Base-by-base conservation (phyloP, 768 basidiomycete species). In the Butyriboletus loyo region DNA sequence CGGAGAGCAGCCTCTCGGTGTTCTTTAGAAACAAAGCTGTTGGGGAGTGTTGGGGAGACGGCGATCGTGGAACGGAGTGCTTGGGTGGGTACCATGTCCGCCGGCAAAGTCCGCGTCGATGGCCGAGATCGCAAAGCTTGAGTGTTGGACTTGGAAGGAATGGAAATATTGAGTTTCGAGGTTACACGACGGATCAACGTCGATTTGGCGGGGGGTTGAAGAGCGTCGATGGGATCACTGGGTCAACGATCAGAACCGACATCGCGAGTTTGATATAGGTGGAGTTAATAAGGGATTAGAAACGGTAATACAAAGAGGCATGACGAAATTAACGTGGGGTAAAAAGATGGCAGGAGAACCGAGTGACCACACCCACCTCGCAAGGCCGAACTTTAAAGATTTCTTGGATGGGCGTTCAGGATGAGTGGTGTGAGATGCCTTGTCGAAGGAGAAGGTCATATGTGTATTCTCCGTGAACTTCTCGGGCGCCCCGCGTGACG, bases 1-100 rank as follows among this genome's bases (percentile, higher is more conserved):
- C 84, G 77, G 21, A 86, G 73, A 2, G 84, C 84, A 4, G 81
- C 83, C 41, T 83, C 78, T 21, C 67, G 49, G 21, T 58, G 54
- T 7, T 53, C 52, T 36, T 46, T 63, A 1, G 69, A 69, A 41
- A 50, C n/a, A 17, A 66, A 54, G 24, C 52, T 46, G 34, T 63
- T 66, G 0, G 69, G 67, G 31, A 60, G 60, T 0, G 61, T 44
- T 3, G 63, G 55, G 1, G 66, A 43, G 17, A 25, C 31, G 7
- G 54, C 14, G 28, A 38, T 14, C 0, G 44, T 10, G 15, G 52
- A 28, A 46, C 55, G 56, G 37, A 55, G 35, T 32, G 39, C 41
- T 17, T 50, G 50, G 0, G 19, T 2, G 28, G 43, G 25, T 13
- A 31, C 52, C 27, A 28, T 39, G 39, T 54, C 38, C 21, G 5